Evolutionary conservation across 768 basidiomycete genomes (phyloP), one percentile per base, ranked within the genome.

Genomic region (Phlebiopsis flavidoalba): DNA sequence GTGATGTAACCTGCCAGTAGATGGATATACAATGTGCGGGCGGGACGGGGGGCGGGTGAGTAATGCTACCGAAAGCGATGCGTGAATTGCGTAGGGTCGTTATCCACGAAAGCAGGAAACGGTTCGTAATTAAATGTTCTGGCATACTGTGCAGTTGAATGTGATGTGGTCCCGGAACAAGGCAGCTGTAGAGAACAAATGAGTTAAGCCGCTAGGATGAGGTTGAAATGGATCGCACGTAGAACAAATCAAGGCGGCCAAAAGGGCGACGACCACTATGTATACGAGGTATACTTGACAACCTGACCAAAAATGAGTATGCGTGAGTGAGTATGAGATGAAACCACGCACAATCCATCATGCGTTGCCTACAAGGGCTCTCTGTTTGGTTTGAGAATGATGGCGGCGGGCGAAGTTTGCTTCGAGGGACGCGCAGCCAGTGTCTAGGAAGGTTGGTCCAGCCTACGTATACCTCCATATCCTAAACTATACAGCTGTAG

Each of bases 371-470:
- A n/a, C n/a, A n/a, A n/a, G n/a, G n/a, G 81, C 77, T 93, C n/a
- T 92, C 76, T 95, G 93, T 76, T 95, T 95, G 58, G 91, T 91
- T n/a, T 12, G 92, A 94, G 81, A 94, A 98, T 60, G 98, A 79
- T 11, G 95, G 94, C 21, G 95, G 80, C 21, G 95, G 80, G 40
- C 93, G 89, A 63, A 96, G n/a, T 96, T 74, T 95, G 94, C 76
- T 93, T 94, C 51, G 91, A 93, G 2, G 93, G 93, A 48, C 92
- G 89, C 52, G 89, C 52, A 98, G 81, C 95, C 97, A 98, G 80
- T n/a, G n/a, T 98, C 91, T 93, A 58, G 22, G 12, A 43, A 12
- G 12, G 40, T 8, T 12, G 10, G 17, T 43, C n/a, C 40, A 43
- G 40, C 40, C 40, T n/a, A 17, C 11, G 3, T 17, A 8, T 17